Evolutionary conservation across 1,284 basidiomycete genomes (phyloP).

Genomic region (Pterulicium gracile): DNA sequence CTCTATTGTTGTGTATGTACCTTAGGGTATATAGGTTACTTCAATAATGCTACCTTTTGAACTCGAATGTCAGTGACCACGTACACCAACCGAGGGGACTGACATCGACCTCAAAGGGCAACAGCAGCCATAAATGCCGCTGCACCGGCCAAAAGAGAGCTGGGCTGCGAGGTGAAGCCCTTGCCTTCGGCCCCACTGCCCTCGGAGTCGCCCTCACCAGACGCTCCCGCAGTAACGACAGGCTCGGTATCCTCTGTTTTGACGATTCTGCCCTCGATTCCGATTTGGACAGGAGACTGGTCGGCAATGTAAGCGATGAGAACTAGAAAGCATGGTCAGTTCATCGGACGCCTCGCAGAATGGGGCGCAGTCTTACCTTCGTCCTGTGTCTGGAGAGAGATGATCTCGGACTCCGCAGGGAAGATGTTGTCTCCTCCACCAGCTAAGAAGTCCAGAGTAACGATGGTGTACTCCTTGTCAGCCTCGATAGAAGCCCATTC

Average conservation of each 20-base stretch:
- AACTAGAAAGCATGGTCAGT: background rate
- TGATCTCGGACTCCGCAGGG: conserved; percentile 16
- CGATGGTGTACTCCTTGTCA: conserved; percentile 14
- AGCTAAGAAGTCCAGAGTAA: conserved; percentile 23
- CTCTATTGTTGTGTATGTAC: too few relatives aligned
- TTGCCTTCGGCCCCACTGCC: background rate
- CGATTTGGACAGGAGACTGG: background rate
- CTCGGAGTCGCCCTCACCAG: too few relatives aligned
- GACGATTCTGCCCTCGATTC: background rate
- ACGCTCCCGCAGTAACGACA: too few relatives aligned
- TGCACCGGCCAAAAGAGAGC: too few relatives aligned
- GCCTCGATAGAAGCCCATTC: conserved; percentile 11
- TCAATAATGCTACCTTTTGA: too few relatives aligned
- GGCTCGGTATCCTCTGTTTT: background rate
- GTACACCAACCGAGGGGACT: too few relatives aligned
- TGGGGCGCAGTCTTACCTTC: conserved; percentile 11
- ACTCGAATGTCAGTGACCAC: too few relatives aligned
- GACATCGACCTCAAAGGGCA: too few relatives aligned
- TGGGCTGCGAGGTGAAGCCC: too few relatives aligned
- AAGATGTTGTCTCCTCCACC: conserved; percentile 28
- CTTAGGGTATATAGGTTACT: too few relatives aligned
- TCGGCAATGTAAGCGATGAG: background rate
- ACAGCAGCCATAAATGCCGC: too few relatives aligned
- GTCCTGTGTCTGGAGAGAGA: conserved; percentile 22
- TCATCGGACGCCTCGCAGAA: background rate